Conservation (phyloP, 164 flowering plant genomes). For the Tetrastigma voinierianum region DNA sequence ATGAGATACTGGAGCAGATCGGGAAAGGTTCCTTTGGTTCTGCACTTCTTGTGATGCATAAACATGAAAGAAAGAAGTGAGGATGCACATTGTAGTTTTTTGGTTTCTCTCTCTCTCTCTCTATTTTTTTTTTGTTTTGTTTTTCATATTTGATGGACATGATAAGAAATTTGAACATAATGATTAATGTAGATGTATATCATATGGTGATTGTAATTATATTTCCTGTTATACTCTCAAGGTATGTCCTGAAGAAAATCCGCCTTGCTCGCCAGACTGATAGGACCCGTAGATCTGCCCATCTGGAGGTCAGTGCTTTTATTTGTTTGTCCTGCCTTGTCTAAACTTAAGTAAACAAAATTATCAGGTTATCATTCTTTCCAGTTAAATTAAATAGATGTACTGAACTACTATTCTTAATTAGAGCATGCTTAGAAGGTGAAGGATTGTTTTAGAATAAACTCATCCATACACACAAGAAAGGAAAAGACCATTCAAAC, state of each 20-base stretch:
- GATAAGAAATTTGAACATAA: too few relatives aligned
- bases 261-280: slow-evolving; percentile 99
- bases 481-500: too few relatives aligned
- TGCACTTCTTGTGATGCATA: slow-evolving; percentile 94
- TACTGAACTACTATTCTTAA: too few relatives aligned
- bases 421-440: too few relatives aligned
- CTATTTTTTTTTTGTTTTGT: background rate
- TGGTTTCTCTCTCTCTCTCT: too few relatives aligned
- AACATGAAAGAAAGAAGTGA: slow-evolving; percentile 88
- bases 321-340: too few relatives aligned
- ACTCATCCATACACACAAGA: too few relatives aligned
- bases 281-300: slow-evolving; percentile 92
- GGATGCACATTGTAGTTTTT: slow-evolving; percentile 13
- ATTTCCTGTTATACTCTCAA: slow-evolving; percentile 19
- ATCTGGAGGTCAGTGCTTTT: slow-evolving; percentile 64
- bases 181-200: background rate
- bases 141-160: background rate
- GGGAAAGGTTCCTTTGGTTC: slow-evolving; percentile 99
- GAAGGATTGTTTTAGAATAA: too few relatives aligned
- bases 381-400: too few relatives aligned
- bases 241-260: slow-evolving; percentile 96
- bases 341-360: too few relatives aligned
- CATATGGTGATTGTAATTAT: background rate
- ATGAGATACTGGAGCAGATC: slow-evolving; percentile 89
- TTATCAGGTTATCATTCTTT: too few relatives aligned